These are phyloP conservation scores for Euphorbia corollata DNA, from an alignment of 441 rosid species.

Conservation along the genomic window DNA sequence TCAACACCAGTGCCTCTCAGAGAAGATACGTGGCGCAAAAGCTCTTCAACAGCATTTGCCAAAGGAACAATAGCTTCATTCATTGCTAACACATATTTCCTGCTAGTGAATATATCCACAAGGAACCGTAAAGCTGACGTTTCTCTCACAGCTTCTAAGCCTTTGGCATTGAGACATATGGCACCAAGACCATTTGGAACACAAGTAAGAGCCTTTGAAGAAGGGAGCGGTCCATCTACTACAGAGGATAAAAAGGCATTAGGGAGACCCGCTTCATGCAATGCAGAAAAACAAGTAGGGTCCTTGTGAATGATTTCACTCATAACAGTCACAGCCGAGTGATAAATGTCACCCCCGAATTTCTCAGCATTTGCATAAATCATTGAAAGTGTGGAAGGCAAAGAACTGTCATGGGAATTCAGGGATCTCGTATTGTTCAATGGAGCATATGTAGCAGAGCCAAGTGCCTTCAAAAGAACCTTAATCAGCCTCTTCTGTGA, in stretches of 20 bases:
- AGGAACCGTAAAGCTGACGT: conserved; percentile 75
- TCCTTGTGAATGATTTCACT: conserved; percentile 97
- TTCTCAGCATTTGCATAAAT: conserved; percentile 70
- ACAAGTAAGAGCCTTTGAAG: conserved; percentile 92
- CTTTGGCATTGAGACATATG: conserved; percentile 86
- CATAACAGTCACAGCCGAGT: conserved; percentile 97
- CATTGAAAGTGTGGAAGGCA: conserved; percentile 75
- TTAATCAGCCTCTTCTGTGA: conserved; percentile 90
- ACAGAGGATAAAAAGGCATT: conserved; percentile 91
- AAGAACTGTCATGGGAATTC: conserved; percentile 65
- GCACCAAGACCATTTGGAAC: conserved; percentile 96
- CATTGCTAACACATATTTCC: conserved; percentile 83
- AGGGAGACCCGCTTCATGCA: conserved; percentile 89
- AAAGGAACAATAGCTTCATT: conserved; percentile 94
- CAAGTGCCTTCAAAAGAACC: conserved; percentile 89
- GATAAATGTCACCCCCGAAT: conserved; percentile 90
- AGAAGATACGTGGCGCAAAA: conserved; percentile 84
- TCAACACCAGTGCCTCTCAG: conserved; percentile 85
- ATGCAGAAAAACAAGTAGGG: conserved; percentile 72
- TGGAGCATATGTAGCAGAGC: conserved; percentile 91
- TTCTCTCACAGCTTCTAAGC: conserved; percentile 91
- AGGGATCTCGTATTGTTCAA: conserved; percentile 60
- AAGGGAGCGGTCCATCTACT: conserved; percentile 73
- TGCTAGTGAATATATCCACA: conserved; percentile 74
- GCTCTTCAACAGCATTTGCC: conserved; percentile 97